Base-by-base conservation (phyloP, 257 asterid species). In the Solanum neorickii region DNA sequence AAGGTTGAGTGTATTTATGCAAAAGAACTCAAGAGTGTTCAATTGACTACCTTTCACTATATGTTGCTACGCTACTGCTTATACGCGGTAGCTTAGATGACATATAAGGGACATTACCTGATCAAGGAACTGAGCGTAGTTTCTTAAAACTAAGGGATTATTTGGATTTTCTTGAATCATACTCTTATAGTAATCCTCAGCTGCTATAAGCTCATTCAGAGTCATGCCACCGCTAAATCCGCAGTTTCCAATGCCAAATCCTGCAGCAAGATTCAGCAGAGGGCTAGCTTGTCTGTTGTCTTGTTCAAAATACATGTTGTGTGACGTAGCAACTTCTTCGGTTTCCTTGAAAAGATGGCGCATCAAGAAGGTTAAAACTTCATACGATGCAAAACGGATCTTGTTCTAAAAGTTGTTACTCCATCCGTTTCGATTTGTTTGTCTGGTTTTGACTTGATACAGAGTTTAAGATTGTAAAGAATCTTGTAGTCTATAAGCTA, bases 91-190 rank as follows among this genome's bases (percentile, higher is more conserved):
- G 21, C 65, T 18, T 25, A 46, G 84, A 78, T 8, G 21, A 33
- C 5, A 46, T 15, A 27, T 15, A 25, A 46, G 84, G 25, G 39
- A 27, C 65, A 46, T 78, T 78, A 78, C 98, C 98, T 93, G 92
- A 90, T 91, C 92, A 82, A 95, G 89, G 77, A 93, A 94, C 66
- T 87, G 88, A 49, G 98, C 97, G 89, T 91, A 94, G 59, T 91
- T 91, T 87, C 92, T 90, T 85, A 93, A 89, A 86, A 89, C 87
- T 87, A 90, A 88, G 65, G 94, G 92, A 47, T 94, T 89, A 27
- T 82, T 88, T 37, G 98, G 96, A 90, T 95, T 91, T 88, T 92
- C 92, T 86, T 93, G 94, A 8, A 94, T 92, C 98, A 95, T 92
- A 89, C 83, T 91, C 90, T 65, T 91, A 75, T 92, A 89, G 56